phyloP scores from a whole-genome alignment of 2,329 filamentous ascomycete species.

The Piedraia hortae region DNA sequence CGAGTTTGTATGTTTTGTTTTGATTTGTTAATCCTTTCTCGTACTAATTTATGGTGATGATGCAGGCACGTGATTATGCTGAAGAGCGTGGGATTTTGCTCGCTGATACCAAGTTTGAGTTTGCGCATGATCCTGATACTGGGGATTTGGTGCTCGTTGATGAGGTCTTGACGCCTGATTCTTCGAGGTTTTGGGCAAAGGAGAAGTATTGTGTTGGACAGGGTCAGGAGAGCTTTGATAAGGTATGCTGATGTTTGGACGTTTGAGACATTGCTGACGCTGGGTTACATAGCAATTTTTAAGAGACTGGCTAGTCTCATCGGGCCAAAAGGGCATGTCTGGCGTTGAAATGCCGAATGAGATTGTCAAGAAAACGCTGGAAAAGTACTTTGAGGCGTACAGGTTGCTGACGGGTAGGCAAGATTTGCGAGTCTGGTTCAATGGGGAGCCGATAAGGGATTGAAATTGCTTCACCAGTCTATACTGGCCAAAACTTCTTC shows the following conservation, averaged over 20 bases:
- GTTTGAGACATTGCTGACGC: constrained; percentile 2
- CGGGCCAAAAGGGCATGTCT: constrained; percentile 48
- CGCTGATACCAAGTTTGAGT: constrained; percentile 54
- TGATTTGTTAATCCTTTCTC: neutral
- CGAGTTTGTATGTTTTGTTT: constrained; percentile 17
- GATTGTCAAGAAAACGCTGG: constrained; percentile 37
- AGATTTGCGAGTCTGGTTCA: constrained; percentile 4
- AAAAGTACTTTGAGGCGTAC: constrained; percentile 52
- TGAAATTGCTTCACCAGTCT: no score
- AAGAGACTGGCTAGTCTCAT: constrained; percentile 50
- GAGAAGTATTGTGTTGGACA: constrained; percentile 43
- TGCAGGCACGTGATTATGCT: constrained; percentile 33
- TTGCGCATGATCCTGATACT: constrained; percentile 32
- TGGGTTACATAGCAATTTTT: constrained; percentile 21
- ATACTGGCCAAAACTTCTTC: no score
- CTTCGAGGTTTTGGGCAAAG: constrained; percentile 61
- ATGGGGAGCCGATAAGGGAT: no score
- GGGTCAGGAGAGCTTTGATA: constrained; percentile 66
- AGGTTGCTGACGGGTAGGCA: constrained; percentile 26
- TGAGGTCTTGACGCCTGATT: constrained; percentile 54
- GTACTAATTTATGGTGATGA: no score
- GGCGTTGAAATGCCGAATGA: constrained; percentile 46
- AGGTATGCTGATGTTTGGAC: constrained; percentile 14
- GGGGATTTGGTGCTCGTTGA: constrained; percentile 50
- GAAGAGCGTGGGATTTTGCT: constrained; percentile 42